A percentile compares a stretch with the other conserved stretches of the same genome.
Evolutionary conservation across 495 filamentous ascomycete species (phyloP).

Genomic region (Aspergillus ostianus): DNA sequence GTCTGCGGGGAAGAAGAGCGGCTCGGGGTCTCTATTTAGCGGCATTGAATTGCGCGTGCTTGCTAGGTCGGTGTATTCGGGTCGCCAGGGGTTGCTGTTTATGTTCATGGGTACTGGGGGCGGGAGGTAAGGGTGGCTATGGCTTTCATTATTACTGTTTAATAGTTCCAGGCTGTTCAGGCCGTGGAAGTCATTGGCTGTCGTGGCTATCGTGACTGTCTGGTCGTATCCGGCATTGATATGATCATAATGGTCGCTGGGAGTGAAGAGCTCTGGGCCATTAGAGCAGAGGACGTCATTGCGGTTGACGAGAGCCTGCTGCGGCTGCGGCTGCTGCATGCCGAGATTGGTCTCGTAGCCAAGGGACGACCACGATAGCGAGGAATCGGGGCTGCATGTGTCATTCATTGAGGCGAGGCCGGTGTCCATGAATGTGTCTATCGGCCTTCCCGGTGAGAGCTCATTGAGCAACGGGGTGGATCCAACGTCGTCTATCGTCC

Average conservation of each 20-base stretch:
- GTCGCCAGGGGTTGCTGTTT: constrained; percentile 2
- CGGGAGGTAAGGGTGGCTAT: constrained; percentile 1
- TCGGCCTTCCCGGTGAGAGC: background rate
- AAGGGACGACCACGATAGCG: constrained; percentile 11
- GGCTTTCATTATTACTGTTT: background rate
- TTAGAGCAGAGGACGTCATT: constrained; percentile 3
- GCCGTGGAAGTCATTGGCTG: constrained; percentile 3
- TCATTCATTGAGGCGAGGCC: constrained; percentile 3
- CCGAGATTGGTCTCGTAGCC: constrained; percentile 5
- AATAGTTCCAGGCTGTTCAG: constrained; percentile 2
- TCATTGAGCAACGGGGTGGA: background rate
- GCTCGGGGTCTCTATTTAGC: background rate
- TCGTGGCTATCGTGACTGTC: background rate
- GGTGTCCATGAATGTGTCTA: constrained; percentile 5
- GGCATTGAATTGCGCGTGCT: background rate
- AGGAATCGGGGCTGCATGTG: constrained; percentile 3
- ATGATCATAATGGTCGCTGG: constrained; percentile 4
- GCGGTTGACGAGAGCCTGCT: background rate
- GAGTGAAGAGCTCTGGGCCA: background rate
- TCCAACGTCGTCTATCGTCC: constrained; percentile 8
- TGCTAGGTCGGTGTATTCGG: background rate
- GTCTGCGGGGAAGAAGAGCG: background rate
- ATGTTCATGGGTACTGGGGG: constrained; percentile 1
- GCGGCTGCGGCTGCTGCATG: background rate
- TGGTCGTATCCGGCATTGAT: constrained; percentile 3